These are phyloP conservation scores for Cercospora sp. DNA, from an alignment of 2,329 filamentous ascomycete species.

Conservation along the genomic window DNA sequence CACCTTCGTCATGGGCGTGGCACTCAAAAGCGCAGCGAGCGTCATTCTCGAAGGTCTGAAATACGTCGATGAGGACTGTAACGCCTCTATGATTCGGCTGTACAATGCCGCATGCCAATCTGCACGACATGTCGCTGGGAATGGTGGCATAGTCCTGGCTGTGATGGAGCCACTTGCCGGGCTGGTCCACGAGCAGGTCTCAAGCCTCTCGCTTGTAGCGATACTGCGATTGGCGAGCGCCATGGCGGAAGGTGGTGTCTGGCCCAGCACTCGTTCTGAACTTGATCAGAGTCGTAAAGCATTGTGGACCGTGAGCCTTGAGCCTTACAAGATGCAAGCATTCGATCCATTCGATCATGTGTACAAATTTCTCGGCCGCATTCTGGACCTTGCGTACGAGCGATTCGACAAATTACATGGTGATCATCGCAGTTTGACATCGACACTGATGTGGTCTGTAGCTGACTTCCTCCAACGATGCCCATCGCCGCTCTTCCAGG, in stretches of 20 bases:
- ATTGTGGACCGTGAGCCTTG: slow-evolving; percentile 62
- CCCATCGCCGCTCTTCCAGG: slow-evolving; percentile 52
- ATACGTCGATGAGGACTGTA: not conserved
- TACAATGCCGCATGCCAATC: slow-evolving; percentile 45
- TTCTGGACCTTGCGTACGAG: slow-evolving; percentile 47
- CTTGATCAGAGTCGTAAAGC: slow-evolving; percentile 65
- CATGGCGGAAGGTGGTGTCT: slow-evolving; percentile 32
- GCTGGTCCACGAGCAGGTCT: slow-evolving; percentile 17
- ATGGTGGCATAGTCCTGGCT: slow-evolving; percentile 64
- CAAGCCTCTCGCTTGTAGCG: slow-evolving; percentile 13
- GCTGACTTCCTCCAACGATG: slow-evolving; percentile 41
- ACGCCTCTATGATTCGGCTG: slow-evolving; percentile 21
- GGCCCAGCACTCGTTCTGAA: slow-evolving; percentile 62
- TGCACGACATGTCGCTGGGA: slow-evolving; percentile 64
- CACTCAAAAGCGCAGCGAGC: slow-evolving; percentile 66
- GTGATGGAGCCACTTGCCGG: slow-evolving; percentile 59
- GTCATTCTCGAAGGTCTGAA: slow-evolving; percentile 65
- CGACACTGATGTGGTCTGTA: slow-evolving; percentile 3
- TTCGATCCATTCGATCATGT: slow-evolving; percentile 66
- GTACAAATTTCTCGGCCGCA: slow-evolving; percentile 59
- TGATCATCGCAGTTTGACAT: not conserved
- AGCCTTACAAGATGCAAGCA: slow-evolving; percentile 38
- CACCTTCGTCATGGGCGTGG: slow-evolving; percentile 21
- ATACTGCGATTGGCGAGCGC: slow-evolving; percentile 22
- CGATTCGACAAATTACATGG: not conserved